Evolutionary conservation across 257 asterid genomes (phyloP), one percentile per base, ranked within the genome.

Genomic region (Solanum pennellii): DNA sequence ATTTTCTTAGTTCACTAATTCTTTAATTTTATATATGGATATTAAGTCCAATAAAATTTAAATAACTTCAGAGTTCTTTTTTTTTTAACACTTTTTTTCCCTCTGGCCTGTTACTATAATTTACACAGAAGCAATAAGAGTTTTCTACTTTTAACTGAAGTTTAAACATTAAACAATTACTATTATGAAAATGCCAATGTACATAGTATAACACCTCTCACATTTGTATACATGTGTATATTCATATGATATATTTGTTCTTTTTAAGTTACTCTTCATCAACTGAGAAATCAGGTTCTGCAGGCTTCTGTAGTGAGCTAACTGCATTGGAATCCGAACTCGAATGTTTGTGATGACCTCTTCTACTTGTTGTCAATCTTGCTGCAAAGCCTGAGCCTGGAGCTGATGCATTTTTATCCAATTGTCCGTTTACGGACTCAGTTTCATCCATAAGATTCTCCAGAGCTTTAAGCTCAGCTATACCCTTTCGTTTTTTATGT

Each of bases 201-300:
- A 59, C 83, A 85, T 88, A 79, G 66, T 45, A 85, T 77, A 77
- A 49, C 86, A 83, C 52, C 25, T 52, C n/a, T 18, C 14, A 18
- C 56, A 77, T 74, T 9, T 84, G 59, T 59, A 56, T 42, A 7
- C 68, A 23, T 25, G 25, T 25, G n/a, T 76, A 68, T 84, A 76
- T n/a, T 76, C 52, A 44, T 41, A 76, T 76, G 35, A n/a, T 76
- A 13, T 76, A n/a, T 76, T 76, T 20, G 82, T 12, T 41, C 37
- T 76, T 39, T 74, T 12, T 21, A 80, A 21, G 25, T 91, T 89
- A 93, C 11, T 93, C 98, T 60, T 94, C 96, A 25, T 95, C 96
- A 12, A 92, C 96, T 14, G 95, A 96, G 87, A 96, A 96, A 91
- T 96, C 98, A 9, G 98, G 99, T 86, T 96, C 98, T 6, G 95